Percentiles rank a stretch among this genome's conserved stretches.
Evolutionary conservation across 2,329 filamentous ascomycete species (phyloP).

Genomic region (Madurella fahalii): DNA sequence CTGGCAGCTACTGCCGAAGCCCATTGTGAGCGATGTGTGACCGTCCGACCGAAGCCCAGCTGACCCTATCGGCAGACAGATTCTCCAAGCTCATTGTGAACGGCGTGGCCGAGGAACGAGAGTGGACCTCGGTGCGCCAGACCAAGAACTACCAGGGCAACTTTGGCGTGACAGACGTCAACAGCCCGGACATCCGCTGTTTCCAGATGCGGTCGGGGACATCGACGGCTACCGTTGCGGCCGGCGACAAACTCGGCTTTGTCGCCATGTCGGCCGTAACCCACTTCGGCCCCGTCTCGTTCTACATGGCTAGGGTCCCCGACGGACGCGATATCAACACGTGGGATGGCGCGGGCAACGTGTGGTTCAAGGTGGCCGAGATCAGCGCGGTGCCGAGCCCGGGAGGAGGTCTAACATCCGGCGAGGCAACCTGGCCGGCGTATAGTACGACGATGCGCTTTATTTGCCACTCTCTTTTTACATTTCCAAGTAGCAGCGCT

Average conservation of each 20-base stretch:
- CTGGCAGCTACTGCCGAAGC: conserved; percentile 16
- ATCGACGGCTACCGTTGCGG: conserved; percentile 31
- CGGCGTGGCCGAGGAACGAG: conserved; percentile 27
- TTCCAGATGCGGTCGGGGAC: conserved; percentile 22
- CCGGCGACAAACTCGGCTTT: conserved; percentile 21
- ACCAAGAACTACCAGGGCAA: conserved; percentile 36
- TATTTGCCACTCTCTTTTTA: not conserved
- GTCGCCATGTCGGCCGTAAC: conserved; percentile 14
- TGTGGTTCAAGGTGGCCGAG: conserved; percentile 33
- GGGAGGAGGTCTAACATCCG: conserved; percentile 3
- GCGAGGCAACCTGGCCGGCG: conserved; percentile 12
- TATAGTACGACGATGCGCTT: conserved; percentile 10
- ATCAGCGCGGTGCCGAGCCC: conserved; percentile 21
- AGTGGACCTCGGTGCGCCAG: conserved; percentile 33
- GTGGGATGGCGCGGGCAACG: conserved; percentile 29
- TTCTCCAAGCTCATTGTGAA: conserved; percentile 32
- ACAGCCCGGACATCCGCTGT: conserved; percentile 21
- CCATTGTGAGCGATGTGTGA: conserved; percentile 6
- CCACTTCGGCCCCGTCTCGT: conserved; percentile 29
- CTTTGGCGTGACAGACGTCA: conserved; percentile 32
- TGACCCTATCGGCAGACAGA: conserved; percentile 24
- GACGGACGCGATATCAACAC: conserved; percentile 27
- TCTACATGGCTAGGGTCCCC: conserved; percentile 33
- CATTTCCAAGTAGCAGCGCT: not conserved
- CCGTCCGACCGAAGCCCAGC: not conserved